Percentiles rank a stretch among this genome's conserved stretches.
phyloP scores from a whole-genome alignment of 2,329 filamentous ascomycete species.

The Aureobasidium zeae region DNA sequence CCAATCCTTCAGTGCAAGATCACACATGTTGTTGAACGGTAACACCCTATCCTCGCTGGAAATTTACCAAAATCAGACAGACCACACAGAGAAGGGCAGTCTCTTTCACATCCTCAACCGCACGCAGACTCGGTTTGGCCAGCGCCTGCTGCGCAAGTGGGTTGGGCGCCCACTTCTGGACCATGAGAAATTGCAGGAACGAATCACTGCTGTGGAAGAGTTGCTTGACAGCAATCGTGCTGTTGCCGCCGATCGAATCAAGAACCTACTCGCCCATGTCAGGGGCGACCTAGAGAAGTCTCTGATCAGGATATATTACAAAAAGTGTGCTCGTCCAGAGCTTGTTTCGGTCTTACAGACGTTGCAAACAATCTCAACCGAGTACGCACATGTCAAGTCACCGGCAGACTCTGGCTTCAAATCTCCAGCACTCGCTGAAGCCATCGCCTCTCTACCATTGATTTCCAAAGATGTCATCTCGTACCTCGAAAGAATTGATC shows the following conservation, averaged over 20 bases:
- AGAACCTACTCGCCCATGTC: conserved; percentile 58
- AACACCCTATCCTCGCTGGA: conserved; percentile 91
- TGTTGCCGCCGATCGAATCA: conserved; percentile 62
- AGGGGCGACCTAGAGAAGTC: conserved; percentile 84
- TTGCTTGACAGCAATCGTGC: conserved; percentile 61
- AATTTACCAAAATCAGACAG: conserved; percentile 90
- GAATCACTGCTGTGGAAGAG: conserved; percentile 79
- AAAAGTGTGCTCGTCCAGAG: conserved; percentile 85
- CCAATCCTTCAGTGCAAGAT: conserved; percentile 83
- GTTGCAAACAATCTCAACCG: conserved; percentile 68
- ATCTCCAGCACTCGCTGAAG: conserved; percentile 59
- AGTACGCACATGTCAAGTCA: conserved; percentile 60
- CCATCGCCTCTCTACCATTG: conserved; percentile 64
- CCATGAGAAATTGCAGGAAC: conserved; percentile 61
- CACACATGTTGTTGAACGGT: conserved; percentile 92
- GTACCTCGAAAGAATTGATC: conserved; percentile 78
- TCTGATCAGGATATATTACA: conserved; percentile 92
- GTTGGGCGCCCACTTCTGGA: conserved; percentile 83
- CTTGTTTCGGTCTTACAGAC: conserved; percentile 77
- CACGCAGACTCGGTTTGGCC: conserved; percentile 81
- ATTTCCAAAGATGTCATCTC: conserved; percentile 64
- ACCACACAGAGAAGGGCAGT: conserved; percentile 74
- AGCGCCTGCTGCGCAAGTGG: conserved; percentile 85
- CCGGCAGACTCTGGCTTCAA: conserved; percentile 61
- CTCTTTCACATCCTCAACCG: conserved; percentile 94